Conservation (phyloP, 2,329 filamentous ascomycete species). For the Colletotrichum abscissum region DNA sequence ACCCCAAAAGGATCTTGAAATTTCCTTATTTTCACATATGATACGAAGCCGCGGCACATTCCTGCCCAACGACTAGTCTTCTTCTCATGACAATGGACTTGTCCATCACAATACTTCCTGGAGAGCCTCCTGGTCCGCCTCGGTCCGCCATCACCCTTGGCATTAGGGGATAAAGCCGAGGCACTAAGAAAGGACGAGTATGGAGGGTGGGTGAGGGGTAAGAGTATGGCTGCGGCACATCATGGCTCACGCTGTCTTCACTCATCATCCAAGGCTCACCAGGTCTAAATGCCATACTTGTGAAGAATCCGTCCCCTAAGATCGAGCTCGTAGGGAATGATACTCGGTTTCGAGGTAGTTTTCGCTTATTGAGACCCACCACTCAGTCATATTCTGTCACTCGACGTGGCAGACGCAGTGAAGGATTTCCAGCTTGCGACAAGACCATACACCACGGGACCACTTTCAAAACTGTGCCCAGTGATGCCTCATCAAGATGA, state of each 20-base stretch:
- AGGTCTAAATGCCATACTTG: background rate
- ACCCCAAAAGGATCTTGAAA: no score
- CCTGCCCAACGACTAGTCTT: background rate
- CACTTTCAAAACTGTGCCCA: conserved; percentile 4
- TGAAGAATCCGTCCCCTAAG: background rate
- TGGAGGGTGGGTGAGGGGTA: background rate
- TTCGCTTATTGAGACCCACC: background rate
- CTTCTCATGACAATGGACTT: background rate
- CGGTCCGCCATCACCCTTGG: background rate
- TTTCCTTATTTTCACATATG: background rate
- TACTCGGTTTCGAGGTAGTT: background rate
- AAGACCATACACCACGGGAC: conserved; percentile 10
- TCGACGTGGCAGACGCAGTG: conserved; percentile 14
- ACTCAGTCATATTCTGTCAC: background rate
- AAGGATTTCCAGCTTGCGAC: conserved; percentile 1
- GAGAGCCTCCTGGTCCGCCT: background rate
- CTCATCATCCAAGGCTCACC: background rate
- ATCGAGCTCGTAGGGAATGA: background rate
- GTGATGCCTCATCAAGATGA: background rate
- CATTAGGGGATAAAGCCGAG: background rate
- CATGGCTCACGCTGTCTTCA: background rate
- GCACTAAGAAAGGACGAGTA: background rate
- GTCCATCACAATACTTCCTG: background rate
- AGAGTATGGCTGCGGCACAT: background rate
- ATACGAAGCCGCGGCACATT: background rate